Evolutionary conservation across 441 rosid species (phyloP).

Genomic region (Adansonia grandidieri): DNA sequence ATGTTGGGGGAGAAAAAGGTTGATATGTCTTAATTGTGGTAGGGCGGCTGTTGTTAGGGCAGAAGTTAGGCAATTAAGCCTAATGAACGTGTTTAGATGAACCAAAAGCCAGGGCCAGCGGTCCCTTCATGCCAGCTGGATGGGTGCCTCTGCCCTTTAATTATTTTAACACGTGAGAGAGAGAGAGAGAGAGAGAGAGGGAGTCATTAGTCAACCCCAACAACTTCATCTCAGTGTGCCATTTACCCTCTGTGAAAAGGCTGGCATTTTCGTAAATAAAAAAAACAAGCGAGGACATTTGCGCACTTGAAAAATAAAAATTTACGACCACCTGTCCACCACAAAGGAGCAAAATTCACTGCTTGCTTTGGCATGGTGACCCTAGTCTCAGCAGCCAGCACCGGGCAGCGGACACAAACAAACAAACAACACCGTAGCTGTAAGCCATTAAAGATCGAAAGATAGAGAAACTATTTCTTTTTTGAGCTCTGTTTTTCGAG

Average conservation of each 20-base stretch:
- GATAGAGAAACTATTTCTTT: not conserved
- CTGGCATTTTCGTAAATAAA: conserved; percentile 24
- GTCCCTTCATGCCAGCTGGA: conserved; percentile 3
- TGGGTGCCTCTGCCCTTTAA: not conserved
- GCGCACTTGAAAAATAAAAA: not conserved
- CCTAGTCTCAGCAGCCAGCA: not conserved
- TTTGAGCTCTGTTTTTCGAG: not conserved
- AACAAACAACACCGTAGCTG: conserved; percentile 42
- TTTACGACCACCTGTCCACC: not conserved
- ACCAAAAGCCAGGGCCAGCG: not conserved
- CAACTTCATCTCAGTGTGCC: too few relatives aligned
- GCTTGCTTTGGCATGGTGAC: conserved; percentile 21
- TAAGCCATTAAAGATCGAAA: conserved; percentile 5
- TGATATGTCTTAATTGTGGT: not conserved
- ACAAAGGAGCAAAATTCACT: conserved; percentile 18
- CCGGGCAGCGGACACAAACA: conserved; percentile 22
- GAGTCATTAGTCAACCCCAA: too few relatives aligned
- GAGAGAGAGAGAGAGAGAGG: not conserved
- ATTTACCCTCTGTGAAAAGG: conserved; percentile 12
- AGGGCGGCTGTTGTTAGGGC: not conserved
- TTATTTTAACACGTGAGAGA: not conserved
- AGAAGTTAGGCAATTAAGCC: not conserved
- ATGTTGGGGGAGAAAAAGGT: not conserved
- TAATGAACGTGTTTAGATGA: not conserved
- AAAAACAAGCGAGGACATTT: not conserved